Percentiles rank a stretch among this genome's conserved stretches.
phyloP scores from a whole-genome alignment of 768 basidiomycete genomes.

The Termitomyces sp. region DNA sequence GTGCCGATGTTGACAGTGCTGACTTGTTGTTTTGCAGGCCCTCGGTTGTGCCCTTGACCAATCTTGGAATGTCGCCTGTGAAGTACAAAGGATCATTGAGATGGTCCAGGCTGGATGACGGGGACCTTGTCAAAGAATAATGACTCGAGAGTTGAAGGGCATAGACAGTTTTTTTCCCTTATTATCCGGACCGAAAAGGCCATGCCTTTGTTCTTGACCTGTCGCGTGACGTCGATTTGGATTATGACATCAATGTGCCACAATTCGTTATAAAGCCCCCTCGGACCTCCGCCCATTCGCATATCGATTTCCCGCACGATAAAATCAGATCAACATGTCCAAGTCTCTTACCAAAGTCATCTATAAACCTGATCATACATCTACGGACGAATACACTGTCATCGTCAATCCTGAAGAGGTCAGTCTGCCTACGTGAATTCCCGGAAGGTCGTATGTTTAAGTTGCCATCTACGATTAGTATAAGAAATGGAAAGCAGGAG shows the following conservation, averaged over 20 bases:
- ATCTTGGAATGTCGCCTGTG: conserved; percentile 11
- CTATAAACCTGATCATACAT: conserved; percentile 72
- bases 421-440: conserved; percentile 12
- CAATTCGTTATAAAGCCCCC: conserved; percentile 12
- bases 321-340: conserved; percentile 25
- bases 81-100: conserved; percentile 2
- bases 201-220: conserved; percentile 5
- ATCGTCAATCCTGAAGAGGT: conserved; percentile 67
- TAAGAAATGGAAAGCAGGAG: conserved; percentile 77
- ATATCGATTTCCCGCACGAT: conserved; percentile 5
- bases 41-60: conserved; percentile 33
- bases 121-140: neutral
- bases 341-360: conserved; percentile 61
- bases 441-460: conserved; percentile 8
- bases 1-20: neutral
- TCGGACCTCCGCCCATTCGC: neutral
- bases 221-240: conserved; percentile 25
- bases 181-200: neutral
- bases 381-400: conserved; percentile 67
- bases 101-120: conserved; percentile 12
- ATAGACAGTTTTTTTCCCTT: neutral
- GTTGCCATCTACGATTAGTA: conserved; percentile 34
- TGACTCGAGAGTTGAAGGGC: neutral
- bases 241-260: conserved; percentile 18
- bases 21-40: conserved; percentile 21